A percentile compares a stretch with the other conserved stretches of the same genome.
phyloP scores from a whole-genome alignment of 1,284 basidiomycete genomes.

The Microbotryomycetes sp. region DNA sequence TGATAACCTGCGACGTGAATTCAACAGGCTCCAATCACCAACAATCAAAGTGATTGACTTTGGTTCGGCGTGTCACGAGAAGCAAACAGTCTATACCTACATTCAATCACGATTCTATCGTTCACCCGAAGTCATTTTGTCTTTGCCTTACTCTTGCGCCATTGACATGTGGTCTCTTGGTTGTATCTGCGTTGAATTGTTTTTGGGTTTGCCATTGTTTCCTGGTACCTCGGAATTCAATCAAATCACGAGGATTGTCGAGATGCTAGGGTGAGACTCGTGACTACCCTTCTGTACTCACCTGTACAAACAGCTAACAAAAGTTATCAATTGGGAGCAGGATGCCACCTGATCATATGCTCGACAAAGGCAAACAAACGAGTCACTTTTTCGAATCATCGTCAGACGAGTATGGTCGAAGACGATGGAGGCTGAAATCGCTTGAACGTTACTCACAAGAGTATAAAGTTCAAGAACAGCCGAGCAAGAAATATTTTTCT shows the following conservation, averaged over 20 bases:
- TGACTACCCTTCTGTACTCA: not conserved
- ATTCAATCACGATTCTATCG: constrained; percentile 99
- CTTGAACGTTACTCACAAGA: constrained; percentile 93
- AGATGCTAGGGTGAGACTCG: constrained; percentile 84
- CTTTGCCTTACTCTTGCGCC: constrained; percentile 85
- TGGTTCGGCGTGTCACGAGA: constrained; percentile 96
- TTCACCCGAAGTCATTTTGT: constrained; percentile 92
- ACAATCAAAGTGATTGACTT: constrained; percentile 99
- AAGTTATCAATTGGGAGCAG: constrained; percentile 43
- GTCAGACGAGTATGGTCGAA: constrained; percentile 75
- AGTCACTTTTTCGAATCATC: constrained; percentile 81
- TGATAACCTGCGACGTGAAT: not conserved
- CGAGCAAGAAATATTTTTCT: constrained; percentile 98
- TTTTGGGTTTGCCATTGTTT: constrained; percentile 91
- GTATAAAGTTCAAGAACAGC: constrained; percentile 90
- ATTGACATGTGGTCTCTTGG: constrained; percentile 96
- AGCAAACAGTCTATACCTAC: constrained; percentile 98
- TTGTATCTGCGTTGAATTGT: constrained; percentile 95
- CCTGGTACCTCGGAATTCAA: constrained; percentile 99
- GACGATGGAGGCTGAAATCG: constrained; percentile 81
- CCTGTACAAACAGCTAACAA: not conserved
- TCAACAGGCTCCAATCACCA: constrained; percentile 78
- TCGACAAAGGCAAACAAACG: constrained; percentile 94
- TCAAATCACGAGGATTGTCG: constrained; percentile 90
- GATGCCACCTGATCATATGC: constrained; percentile 82